phyloP scores from a whole-genome alignment of 2,329 filamentous ascomycete species.

The Colletotrichum gigasporum region DNA sequence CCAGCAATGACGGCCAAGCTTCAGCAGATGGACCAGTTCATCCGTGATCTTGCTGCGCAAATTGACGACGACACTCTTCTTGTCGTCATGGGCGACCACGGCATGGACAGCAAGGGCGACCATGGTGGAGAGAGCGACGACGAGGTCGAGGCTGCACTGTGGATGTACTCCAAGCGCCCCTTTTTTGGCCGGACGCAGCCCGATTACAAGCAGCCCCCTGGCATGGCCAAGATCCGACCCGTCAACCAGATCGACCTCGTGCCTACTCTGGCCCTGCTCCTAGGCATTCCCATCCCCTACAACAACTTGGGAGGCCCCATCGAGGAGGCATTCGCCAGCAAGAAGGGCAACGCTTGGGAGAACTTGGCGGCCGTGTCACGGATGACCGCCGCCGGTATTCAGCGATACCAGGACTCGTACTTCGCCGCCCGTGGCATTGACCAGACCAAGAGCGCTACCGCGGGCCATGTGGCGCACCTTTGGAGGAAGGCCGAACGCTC shows the following conservation, averaged over 20 bases:
- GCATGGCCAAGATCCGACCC: constrained; percentile 80
- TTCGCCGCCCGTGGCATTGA: constrained; percentile 76
- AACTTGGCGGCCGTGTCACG: constrained; percentile 82
- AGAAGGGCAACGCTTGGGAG: constrained; percentile 74
- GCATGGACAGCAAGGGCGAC: constrained; percentile 97
- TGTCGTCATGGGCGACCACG: constrained; percentile 98
- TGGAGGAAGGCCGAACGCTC: constrained; percentile 57
- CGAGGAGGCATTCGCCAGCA: constrained; percentile 87
- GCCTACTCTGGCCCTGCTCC: constrained; percentile 85
- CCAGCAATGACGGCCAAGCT: constrained; percentile 91
- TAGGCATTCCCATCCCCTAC: constrained; percentile 93
- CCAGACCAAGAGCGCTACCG: constrained; percentile 60
- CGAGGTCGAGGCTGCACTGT: constrained; percentile 91
- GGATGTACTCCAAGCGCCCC: constrained; percentile 96
- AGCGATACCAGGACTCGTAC: constrained; percentile 89
- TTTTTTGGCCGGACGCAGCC: constrained; percentile 81
- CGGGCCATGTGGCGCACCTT: constrained; percentile 49
- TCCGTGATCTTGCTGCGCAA: constrained; percentile 74
- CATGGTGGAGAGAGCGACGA: constrained; percentile 99
- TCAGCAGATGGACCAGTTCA: constrained; percentile 86
- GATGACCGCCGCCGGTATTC: constrained; percentile 84
- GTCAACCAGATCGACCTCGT: constrained; percentile 93
- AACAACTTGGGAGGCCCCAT: constrained; percentile 95
- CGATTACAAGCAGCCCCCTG: constrained; percentile 65
- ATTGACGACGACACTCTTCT: constrained; percentile 89